Evolutionary conservation across 352 stramenopile species (phyloP).

Genomic region (Pythium myriotylum): DNA sequence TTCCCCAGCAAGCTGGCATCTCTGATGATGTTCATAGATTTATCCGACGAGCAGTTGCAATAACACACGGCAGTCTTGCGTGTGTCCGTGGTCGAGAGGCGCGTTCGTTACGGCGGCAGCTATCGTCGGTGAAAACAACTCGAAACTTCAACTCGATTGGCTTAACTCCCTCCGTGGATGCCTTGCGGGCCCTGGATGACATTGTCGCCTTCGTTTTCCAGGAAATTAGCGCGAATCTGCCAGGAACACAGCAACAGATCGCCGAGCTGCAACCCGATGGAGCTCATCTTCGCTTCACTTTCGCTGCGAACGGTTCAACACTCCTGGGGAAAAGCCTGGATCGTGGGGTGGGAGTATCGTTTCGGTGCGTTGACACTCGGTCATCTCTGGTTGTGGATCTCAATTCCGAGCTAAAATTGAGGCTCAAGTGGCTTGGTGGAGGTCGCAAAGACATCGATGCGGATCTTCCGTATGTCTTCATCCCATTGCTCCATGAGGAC

Average conservation of each 20-base stretch:
- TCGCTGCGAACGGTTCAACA: conserved; percentile 43
- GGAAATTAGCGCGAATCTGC: conserved; percentile 53
- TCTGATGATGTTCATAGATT: conserved; percentile 23
- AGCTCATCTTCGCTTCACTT: conserved; percentile 54
- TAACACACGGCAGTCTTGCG: conserved; percentile 41
- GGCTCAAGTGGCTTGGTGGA: conserved; percentile 31
- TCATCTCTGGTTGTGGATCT: conserved; percentile 39
- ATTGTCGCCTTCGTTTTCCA: conserved; percentile 44
- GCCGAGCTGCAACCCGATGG: conserved; percentile 54
- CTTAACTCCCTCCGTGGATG: conserved; percentile 57
- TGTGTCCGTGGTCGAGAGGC: conserved; percentile 60
- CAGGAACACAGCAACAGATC: conserved; percentile 58
- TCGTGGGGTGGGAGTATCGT: conserved; percentile 58
- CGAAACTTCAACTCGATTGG: conserved; percentile 39
- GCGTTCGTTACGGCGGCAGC: conserved; percentile 35
- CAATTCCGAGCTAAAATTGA: conserved; percentile 34
- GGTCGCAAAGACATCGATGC: not conserved
- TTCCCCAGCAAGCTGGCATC: not conserved
- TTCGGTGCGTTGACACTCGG: conserved; percentile 53
- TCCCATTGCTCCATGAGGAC: conserved; percentile 74
- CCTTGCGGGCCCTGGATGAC: conserved; percentile 46
- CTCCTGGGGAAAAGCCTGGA: conserved; percentile 34
- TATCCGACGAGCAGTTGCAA: conserved; percentile 35
- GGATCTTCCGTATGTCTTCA: conserved; percentile 57
- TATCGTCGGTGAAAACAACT: conserved; percentile 29